Percentiles rank a stretch among this genome's conserved stretches.
Conservation (phyloP, 805 yeast genomes). For the Pichia nanzhaoensis region DNA sequence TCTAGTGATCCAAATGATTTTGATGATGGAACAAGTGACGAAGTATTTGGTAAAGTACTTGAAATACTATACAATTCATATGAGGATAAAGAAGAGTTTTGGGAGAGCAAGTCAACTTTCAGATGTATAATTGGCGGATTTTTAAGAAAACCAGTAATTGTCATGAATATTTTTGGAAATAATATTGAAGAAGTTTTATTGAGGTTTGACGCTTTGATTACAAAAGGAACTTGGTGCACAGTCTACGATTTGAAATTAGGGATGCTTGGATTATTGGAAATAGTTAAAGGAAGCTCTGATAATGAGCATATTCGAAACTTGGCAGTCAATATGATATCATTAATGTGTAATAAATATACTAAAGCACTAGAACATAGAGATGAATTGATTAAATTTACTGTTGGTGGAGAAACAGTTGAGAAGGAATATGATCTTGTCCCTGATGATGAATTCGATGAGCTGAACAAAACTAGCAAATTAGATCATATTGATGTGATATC, state of each 20-base stretch:
- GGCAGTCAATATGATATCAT: slow-evolving; percentile 15
- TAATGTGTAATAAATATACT: slow-evolving; percentile 19
- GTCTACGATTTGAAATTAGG: slow-evolving; percentile 52
- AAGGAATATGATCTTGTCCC: not conserved
- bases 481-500: slow-evolving; percentile 29
- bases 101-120: slow-evolving; percentile 9
- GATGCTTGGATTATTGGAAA: slow-evolving; percentile 37
- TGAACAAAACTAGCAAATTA: slow-evolving; percentile 28
- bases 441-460: slow-evolving; percentile 25
- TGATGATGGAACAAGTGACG: slow-evolving; percentile 11
- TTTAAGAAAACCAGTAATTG: slow-evolving; percentile 4
- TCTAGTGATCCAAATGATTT: slow-evolving; percentile 5
- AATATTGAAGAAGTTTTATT: slow-evolving; percentile 6
- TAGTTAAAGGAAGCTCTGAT: slow-evolving; percentile 31
- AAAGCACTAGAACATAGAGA: slow-evolving; percentile 43
- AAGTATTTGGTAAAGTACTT: slow-evolving; percentile 6
- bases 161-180: slow-evolving; percentile 6
- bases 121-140: slow-evolving; percentile 11
- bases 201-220: slow-evolving; percentile 5
- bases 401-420: slow-evolving; percentile 19
- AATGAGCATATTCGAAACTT: not conserved
- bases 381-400: slow-evolving; percentile 32
- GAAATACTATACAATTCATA: slow-evolving; percentile 7
- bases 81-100: slow-evolving; percentile 14
- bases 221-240: slow-evolving; percentile 27